These are phyloP conservation scores for Nakazawaea peltata DNA, from an alignment of 805 yeast genomes.

Conservation along the genomic window DNA sequence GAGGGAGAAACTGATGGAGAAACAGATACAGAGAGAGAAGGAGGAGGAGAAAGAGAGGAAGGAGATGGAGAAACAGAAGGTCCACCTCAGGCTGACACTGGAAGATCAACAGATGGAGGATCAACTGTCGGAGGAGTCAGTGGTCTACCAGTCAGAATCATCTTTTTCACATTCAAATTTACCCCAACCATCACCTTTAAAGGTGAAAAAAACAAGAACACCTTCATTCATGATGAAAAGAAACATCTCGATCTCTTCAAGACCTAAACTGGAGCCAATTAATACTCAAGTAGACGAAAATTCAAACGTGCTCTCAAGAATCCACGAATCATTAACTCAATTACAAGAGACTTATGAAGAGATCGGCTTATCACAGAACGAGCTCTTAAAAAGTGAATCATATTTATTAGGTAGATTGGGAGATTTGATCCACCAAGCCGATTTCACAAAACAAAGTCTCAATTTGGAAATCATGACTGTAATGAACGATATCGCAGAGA, in stretches of 20 bases:
- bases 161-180: no score
- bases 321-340: slow-evolving; percentile 4
- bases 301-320: slow-evolving; percentile 1
- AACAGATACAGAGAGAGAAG: no score
- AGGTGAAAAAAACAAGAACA: not conserved
- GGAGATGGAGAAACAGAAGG: no score
- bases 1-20: not conserved
- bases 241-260: slow-evolving; percentile 3
- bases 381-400: slow-evolving; percentile 5
- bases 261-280: not conserved
- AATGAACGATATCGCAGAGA: slow-evolving; percentile 9
- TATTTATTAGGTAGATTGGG: slow-evolving; percentile 2
- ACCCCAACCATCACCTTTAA: no score
- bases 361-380: slow-evolving; percentile 7
- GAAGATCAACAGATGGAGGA: no score
- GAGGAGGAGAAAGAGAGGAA: no score
- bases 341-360: slow-evolving; percentile 9
- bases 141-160: no score
- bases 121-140: no score
- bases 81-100: no score
- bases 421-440: slow-evolving; percentile 7
- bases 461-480: slow-evolving; percentile 9
- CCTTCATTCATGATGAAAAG: slow-evolving; percentile 6
- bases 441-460: slow-evolving; percentile 6
- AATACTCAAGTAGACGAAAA: not conserved